These are phyloP conservation scores for Microstegium vimineum DNA, from an alignment of 176 grass and related monocot species.

Conservation along the genomic window DNA sequence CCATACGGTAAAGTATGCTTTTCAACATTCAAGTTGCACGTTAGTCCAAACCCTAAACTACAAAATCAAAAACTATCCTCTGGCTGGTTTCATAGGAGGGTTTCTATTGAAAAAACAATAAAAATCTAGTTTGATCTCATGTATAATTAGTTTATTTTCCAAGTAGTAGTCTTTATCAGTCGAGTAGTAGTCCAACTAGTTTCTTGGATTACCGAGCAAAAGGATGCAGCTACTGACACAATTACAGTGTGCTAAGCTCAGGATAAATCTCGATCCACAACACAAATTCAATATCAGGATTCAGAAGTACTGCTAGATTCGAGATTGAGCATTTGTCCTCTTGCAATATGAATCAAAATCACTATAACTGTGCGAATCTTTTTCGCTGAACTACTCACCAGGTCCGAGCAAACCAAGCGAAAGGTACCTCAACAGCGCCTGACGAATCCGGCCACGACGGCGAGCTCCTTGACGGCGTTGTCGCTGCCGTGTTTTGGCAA, in stretches of 20 bases:
- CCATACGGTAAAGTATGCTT: no score
- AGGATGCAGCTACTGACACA: neutral
- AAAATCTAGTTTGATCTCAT: no score
- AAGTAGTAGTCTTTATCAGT: neutral
- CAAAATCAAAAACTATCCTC: no score
- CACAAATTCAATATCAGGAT: neutral
- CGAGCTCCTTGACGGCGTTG: conserved; percentile 54
- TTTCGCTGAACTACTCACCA: neutral
- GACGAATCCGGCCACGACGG: conserved; percentile 45
- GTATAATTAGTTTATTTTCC: no score
- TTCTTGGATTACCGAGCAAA: neutral
- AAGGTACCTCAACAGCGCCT: conserved; percentile 16
- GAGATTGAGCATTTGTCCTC: neutral
- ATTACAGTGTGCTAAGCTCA: neutral
- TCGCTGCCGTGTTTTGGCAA: conserved; percentile 45
- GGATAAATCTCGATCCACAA: neutral
- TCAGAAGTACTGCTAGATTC: neutral
- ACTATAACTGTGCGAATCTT: neutral
- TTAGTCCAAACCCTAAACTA: no score
- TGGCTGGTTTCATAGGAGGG: no score
- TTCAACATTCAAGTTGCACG: no score
- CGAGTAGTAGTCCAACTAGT: neutral
- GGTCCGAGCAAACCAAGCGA: neutral
- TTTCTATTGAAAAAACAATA: no score
- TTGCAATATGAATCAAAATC: neutral